A percentile compares a stretch with the other conserved stretches of the same genome.
Evolutionary conservation across 2,329 filamentous ascomycete species (phyloP).

Genomic region (Albophoma yamanashiensis): DNA sequence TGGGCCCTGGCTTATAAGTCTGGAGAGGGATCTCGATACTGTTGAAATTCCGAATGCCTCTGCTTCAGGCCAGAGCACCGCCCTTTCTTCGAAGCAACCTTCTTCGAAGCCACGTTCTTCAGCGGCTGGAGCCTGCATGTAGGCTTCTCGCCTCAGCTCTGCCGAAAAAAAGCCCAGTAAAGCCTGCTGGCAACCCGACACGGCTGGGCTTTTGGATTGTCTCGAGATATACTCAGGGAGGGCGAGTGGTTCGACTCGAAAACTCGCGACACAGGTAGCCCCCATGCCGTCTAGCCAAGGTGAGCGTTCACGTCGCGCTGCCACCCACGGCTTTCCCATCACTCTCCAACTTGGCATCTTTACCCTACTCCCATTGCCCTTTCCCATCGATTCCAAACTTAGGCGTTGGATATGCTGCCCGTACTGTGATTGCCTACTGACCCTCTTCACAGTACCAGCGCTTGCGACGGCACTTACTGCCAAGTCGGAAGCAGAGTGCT

Average conservation of each 20-base stretch:
- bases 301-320: not conserved
- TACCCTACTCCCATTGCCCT: not conserved
- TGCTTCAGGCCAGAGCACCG: not conserved
- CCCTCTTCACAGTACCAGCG: not conserved
- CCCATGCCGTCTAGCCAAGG: conserved; percentile 1
- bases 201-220: not conserved
- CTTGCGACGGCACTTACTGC: conserved; percentile 4
- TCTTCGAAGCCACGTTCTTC: not conserved
- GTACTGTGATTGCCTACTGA: not conserved
- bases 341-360: not conserved
- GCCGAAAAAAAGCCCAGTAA: no score
- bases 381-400: no score
- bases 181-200: not conserved
- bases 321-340: not conserved
- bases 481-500: conserved; percentile 15
- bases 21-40: not conserved
- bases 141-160: not conserved
- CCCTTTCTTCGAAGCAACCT: not conserved
- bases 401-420: not conserved
- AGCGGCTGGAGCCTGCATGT: not conserved
- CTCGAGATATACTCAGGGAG: not conserved
- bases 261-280: not conserved
- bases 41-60: not conserved
- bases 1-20: not conserved
- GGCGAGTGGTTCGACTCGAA: not conserved